A percentile compares a stretch with the other conserved stretches of the same genome.
Conservation (phyloP, 345 rosid species). For the Euphorbia lathyris region DNA sequence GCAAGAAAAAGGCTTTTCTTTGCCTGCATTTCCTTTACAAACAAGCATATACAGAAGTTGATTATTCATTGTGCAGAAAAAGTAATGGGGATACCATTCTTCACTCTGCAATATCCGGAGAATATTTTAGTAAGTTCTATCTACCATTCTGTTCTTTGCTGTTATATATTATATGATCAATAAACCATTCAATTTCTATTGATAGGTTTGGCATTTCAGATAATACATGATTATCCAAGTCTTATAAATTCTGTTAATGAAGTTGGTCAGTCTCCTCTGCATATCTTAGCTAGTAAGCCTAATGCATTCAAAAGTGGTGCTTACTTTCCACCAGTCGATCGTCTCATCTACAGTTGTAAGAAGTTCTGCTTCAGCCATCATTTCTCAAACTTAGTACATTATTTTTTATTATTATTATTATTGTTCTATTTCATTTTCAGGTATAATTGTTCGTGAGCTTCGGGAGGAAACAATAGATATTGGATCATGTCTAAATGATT, state of each 20-base stretch:
- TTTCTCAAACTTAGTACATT: no score
- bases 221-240: conserved; percentile 5
- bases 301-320: conserved; percentile 16
- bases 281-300: conserved; percentile 23
- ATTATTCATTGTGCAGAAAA: conserved; percentile 11
- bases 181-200: background rate
- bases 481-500: background rate
- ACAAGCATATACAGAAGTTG: background rate
- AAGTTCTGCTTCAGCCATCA: background rate
- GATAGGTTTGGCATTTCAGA: conserved; percentile 20
- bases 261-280: conserved; percentile 18
- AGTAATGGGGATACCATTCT: conserved; percentile 23
- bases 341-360: conserved; percentile 22
- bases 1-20: conserved; percentile 21
- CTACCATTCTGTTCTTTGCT: background rate
- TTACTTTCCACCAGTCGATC: conserved; percentile 8
- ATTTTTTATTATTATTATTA: background rate
- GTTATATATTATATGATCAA: no score
- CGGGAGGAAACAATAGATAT: background rate
- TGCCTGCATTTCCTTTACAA: conserved; percentile 10
- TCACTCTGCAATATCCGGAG: conserved; percentile 21
- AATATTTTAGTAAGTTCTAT: conserved; percentile 17
- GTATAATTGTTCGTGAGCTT: background rate
- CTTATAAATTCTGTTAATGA: conserved; percentile 8
- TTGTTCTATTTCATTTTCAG: background rate